Conservation (phyloP, 23 red algal genomes). For the Chondrus crispus region DNA sequence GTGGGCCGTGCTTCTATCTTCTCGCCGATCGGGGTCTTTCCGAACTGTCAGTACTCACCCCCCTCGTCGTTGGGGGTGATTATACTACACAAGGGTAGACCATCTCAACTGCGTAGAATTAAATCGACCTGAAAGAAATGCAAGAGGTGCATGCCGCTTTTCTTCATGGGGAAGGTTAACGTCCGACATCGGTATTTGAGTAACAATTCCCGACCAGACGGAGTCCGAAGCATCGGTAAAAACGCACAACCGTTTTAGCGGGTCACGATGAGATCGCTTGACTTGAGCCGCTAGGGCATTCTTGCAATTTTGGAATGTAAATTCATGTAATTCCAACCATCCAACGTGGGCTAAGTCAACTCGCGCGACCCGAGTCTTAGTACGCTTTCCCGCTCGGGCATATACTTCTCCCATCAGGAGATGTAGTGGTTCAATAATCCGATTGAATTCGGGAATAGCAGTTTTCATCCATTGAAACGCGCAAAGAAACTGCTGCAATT, state of each 20-base stretch:
- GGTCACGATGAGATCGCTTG: not conserved
- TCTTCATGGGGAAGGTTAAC: not conserved
- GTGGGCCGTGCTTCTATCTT: too few relatives aligned
- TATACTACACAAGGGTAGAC: too few relatives aligned
- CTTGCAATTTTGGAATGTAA: not conserved
- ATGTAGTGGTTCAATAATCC: not conserved
- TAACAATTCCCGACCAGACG: not conserved
- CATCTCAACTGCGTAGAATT: not conserved
- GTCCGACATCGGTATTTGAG: not conserved
- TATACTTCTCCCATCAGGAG: not conserved
- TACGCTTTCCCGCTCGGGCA: not conserved
- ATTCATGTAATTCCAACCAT: not conserved
- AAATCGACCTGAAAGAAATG: not conserved
- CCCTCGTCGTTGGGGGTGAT: too few relatives aligned
- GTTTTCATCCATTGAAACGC: not conserved
- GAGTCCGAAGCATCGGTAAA: conserved; percentile 18
- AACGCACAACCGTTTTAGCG: not conserved
- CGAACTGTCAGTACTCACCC: too few relatives aligned
- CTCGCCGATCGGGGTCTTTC: too few relatives aligned
- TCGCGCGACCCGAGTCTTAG: not conserved
- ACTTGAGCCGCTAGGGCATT: not conserved
- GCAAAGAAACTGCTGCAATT: conserved; percentile 26
- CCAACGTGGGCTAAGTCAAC: not conserved
- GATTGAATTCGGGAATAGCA: not conserved
- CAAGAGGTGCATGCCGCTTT: not conserved